Conservation (phyloP, 768 basidiomycete genomes). For the Termitomyces sp. region DNA sequence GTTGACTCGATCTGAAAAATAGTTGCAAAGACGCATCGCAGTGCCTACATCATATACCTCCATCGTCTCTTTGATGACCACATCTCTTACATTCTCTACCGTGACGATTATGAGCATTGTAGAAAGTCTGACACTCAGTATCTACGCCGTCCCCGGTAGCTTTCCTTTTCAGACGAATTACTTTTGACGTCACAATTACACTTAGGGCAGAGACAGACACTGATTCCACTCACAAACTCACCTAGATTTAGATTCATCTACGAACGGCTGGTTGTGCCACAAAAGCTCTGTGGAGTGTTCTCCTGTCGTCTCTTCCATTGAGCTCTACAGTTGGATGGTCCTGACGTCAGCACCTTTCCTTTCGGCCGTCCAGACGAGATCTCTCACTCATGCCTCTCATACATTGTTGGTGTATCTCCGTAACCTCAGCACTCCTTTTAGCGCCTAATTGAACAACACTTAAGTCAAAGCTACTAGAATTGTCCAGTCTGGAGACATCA, state of each 20-base stretch:
- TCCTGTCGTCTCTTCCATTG: constrained; percentile 37
- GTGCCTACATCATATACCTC: not conserved
- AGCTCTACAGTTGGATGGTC: constrained; percentile 38
- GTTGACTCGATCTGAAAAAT: too few relatives aligned
- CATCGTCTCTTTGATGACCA: constrained; percentile 1
- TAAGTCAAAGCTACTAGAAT: constrained; percentile 33
- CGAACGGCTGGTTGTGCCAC: constrained; percentile 41
- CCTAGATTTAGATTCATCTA: too few relatives aligned
- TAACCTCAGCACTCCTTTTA: constrained; percentile 42
- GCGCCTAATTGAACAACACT: constrained; percentile 45
- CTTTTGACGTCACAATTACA: constrained; percentile 23
- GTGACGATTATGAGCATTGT: constrained; percentile 6
- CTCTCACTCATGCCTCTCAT: constrained; percentile 2
- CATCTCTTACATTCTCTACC: not conserved
- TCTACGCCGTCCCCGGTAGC: constrained; percentile 29
- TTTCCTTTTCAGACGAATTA: constrained; percentile 36
- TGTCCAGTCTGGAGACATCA: constrained; percentile 38
- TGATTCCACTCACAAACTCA: constrained; percentile 14
- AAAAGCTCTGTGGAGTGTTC: constrained; percentile 12
- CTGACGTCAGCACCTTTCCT: constrained; percentile 26
- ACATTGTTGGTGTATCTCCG: constrained; percentile 41
- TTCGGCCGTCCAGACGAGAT: not conserved
- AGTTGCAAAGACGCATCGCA: too few relatives aligned
- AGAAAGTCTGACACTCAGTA: constrained; percentile 26
- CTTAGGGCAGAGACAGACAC: constrained; percentile 25